Base-by-base conservation (phyloP, 139 green algal species). In the Cymbomonas tetramitiformis region DNA sequence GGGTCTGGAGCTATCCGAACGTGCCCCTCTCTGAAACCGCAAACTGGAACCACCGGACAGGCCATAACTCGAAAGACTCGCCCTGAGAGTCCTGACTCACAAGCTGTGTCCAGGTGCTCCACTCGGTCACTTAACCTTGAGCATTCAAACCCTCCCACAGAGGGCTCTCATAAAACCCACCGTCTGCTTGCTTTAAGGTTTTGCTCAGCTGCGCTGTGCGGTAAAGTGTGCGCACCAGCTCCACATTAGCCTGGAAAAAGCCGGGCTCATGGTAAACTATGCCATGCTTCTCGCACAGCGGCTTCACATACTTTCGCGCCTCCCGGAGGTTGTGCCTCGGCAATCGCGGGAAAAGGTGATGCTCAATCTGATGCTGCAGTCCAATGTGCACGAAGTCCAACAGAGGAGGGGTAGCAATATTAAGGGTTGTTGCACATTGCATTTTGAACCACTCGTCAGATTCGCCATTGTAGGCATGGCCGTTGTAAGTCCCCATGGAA, bases 381-480 rank as follows among this genome's bases (percentile, higher is more conserved):
- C 78, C 78, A 25, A 76, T 76, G 46, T 86, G 70, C 53, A 79
- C 77, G 76, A 76, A 86, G 65, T 83, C 75, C 58, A 72, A 31
- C 73, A 59, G 79, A 3, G 18, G n/a, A 8, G 68, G 72, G 56
- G 72, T 79, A 39, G 34, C 63, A 55, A 72, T 70, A 69, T 85
- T 71, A 54, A 79, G 64, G 28, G 77, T 83, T 0, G 48, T 54
- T 7, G 36, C 23, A 24, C 76, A 34, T 60, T 82, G 71, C 51
- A 64, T 56, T 28, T 63, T 30, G 19, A 72, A 29, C 51, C 53
- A 82, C 24, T 65, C 47, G 9, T 57, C 30, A 30, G 46, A 46
- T 15, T 75, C 47, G 18, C 59, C 67, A 23, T 49, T 25, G n/a
- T n/a, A n/a, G n/a, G n/a, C n/a, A n/a, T n/a, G n/a, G 3, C 74